Conservation (phyloP, 192 early-diverging fungal genomes). For the Umbelopsis isabellina region DNA sequence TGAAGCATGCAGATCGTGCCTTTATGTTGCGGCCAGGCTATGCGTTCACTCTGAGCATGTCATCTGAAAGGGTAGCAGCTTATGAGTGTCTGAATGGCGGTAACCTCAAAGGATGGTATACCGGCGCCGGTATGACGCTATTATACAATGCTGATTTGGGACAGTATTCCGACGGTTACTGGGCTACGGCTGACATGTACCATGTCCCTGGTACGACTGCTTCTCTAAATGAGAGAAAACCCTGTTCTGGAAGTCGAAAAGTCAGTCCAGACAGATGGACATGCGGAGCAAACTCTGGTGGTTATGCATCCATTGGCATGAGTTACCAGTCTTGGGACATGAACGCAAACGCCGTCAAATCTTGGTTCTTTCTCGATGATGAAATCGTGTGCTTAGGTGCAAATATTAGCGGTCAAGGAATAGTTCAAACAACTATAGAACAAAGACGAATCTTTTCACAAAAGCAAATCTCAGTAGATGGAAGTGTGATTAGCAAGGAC, state of each 20-base stretch:
- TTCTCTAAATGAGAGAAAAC: not conserved
- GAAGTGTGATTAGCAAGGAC: not conserved
- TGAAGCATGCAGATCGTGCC: not conserved
- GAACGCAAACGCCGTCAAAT: not conserved
- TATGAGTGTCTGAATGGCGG: constrained; percentile 7
- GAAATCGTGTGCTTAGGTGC: constrained; percentile 9
- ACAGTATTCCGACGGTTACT: constrained; percentile 11
- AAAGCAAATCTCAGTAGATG: not conserved
- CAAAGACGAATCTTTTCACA: constrained; percentile 3
- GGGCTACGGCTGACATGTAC: constrained; percentile 16
- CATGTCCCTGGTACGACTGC: constrained; percentile 1
- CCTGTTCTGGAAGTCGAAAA: constrained; percentile 6
- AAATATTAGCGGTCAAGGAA: not conserved
- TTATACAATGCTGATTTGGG: constrained; percentile 7
- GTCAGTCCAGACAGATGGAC: constrained; percentile 5
- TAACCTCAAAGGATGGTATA: constrained; percentile 18
- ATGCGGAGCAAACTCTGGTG: not conserved
- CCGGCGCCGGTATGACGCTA: not conserved
- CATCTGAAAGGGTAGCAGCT: not conserved
- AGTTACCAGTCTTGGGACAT: not conserved
- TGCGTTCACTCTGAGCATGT: constrained; percentile 1
- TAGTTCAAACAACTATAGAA: not conserved
- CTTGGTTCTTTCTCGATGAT: constrained; percentile 11
- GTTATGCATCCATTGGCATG: constrained; percentile 13
- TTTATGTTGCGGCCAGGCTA: constrained; percentile 1